A percentile compares a stretch with the other conserved stretches of the same genome.
Conservation (phyloP, 345 rosid species). For the Streptanthus diversifolius region DNA sequence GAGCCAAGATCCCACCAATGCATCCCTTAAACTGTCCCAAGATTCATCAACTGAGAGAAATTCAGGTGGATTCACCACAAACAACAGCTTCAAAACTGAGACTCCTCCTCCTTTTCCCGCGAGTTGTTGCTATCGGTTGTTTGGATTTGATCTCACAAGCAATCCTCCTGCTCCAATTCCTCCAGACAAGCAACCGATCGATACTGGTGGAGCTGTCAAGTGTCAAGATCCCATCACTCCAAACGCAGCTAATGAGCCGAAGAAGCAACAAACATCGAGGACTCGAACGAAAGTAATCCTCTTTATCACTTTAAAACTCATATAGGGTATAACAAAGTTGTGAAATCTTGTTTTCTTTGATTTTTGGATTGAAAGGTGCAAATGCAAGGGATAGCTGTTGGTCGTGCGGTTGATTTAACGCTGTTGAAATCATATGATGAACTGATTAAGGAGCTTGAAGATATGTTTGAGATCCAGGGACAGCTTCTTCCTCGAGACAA, state of each 20-base stretch:
- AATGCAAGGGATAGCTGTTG: conserved; percentile 77
- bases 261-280: conserved; percentile 38
- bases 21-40: conserved; percentile 33
- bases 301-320: not conserved
- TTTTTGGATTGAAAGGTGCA: conserved; percentile 45
- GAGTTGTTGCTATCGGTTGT: conserved; percentile 43
- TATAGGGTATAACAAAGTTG: not conserved
- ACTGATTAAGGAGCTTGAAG: conserved; percentile 49
- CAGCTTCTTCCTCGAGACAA: conserved; percentile 44
- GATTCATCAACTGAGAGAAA: conserved; percentile 38
- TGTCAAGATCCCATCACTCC: conserved; percentile 38
- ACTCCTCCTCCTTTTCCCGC: conserved; percentile 20
- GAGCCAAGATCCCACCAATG: conserved; percentile 23
- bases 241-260: conserved; percentile 31
- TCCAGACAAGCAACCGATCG: conserved; percentile 30
- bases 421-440: conserved; percentile 50
- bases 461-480: conserved; percentile 67
- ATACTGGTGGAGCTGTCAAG: conserved; percentile 30
- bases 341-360: not conserved
- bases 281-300: conserved; percentile 30
- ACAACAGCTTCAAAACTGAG: conserved; percentile 40
- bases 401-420: conserved; percentile 66
- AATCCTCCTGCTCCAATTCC: conserved; percentile 13
- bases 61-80: conserved; percentile 30
- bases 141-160: conserved; percentile 59